Evolutionary conservation across 1,284 basidiomycete species (phyloP), one percentile per base, ranked within the genome.

Genomic region (Pseudozyma sp.): DNA sequence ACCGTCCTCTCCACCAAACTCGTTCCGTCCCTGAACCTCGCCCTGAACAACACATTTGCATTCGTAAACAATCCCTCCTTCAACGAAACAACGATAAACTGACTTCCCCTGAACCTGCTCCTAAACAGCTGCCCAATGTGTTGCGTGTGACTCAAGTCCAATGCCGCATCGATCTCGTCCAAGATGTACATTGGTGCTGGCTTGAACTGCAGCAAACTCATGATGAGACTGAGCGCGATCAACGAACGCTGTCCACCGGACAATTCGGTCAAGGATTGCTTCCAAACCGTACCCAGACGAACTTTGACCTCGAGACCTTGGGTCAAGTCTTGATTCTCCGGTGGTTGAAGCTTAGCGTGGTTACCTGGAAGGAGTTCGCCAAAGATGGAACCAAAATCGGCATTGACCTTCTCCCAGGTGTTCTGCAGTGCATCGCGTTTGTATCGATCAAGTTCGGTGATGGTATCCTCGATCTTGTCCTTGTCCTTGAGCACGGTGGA

Each of bases 171-270:
- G 79, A 99, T 97, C 87, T 99, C 97, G 87, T 99, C 97, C 21
- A 99, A 89, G 83, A 99, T 98, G 86, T 99, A 98, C 94, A 99
- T 96, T 0, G 95, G 97, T n/a, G 96, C 95, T 2, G 96, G 95
- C 85, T 98, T 97, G 89, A 98, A 98, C 86, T 98, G 95, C 39
- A 99, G 89, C 43, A 99, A 89, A 0, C 95, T 92, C 95, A 99
- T 96, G 88, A 99, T 98, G 52, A 99, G 89, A 11, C 94, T 97
- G 2, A 99, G 89, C 0, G 96, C 96, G 81, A 99, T 98, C 70
- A 99, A 89, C 0, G 95, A 97, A 44, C 97, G 88, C 88, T 99
- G 97, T 16, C 97, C 97, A 72, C 97, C 97, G 78, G 93, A 95
- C 54, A 99, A 88, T 85, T 99, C 97, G 0, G 96, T 99, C 82